These are phyloP conservation scores for Amanita phalloides DNA, from an alignment of 768 basidiomycete species.

Conservation along the genomic window DNA sequence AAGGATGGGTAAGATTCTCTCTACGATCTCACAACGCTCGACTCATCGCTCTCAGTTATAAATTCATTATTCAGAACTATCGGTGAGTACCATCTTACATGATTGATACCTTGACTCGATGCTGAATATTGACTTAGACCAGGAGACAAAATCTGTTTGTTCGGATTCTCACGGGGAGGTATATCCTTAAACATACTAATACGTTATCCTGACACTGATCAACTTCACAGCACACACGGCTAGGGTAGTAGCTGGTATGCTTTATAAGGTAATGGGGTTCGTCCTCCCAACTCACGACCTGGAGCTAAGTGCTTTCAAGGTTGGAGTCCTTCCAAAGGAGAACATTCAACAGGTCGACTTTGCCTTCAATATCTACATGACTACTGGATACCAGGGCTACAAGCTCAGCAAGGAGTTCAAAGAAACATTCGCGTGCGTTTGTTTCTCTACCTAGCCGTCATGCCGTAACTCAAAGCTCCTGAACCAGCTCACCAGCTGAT, in stretches of 20 bases:
- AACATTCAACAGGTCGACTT: slow-evolving; percentile 24
- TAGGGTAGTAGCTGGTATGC: slow-evolving; percentile 21
- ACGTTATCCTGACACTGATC: not conserved
- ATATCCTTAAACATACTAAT: not conserved
- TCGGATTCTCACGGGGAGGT: slow-evolving; percentile 20
- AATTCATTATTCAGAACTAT: slow-evolving; percentile 16
- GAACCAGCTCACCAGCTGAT: slow-evolving; percentile 10
- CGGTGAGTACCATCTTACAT: slow-evolving; percentile 7
- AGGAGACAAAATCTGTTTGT: slow-evolving; percentile 19
- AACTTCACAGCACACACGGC: slow-evolving; percentile 13
- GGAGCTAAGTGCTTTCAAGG: slow-evolving; percentile 7
- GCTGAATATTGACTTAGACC: slow-evolving; percentile 7
- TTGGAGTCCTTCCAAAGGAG: slow-evolving; percentile 19
- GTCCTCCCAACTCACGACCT: not conserved
- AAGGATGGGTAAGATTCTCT: slow-evolving; percentile 16
- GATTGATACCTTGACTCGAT: too few species aligned
- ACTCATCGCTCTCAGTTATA: slow-evolving; percentile 9
- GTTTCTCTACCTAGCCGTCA: not conserved
- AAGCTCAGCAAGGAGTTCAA: slow-evolving; percentile 21
- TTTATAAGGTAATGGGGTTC: slow-evolving; percentile 16
- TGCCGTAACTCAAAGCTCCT: not conserved
- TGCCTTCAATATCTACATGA: slow-evolving; percentile 22
- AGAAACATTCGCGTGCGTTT: slow-evolving; percentile 17
- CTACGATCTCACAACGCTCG: too few species aligned
- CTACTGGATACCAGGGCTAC: slow-evolving; percentile 16